Conservation (phyloP, 805 yeast species). For the Phaffomyces thermotolerans region DNA sequence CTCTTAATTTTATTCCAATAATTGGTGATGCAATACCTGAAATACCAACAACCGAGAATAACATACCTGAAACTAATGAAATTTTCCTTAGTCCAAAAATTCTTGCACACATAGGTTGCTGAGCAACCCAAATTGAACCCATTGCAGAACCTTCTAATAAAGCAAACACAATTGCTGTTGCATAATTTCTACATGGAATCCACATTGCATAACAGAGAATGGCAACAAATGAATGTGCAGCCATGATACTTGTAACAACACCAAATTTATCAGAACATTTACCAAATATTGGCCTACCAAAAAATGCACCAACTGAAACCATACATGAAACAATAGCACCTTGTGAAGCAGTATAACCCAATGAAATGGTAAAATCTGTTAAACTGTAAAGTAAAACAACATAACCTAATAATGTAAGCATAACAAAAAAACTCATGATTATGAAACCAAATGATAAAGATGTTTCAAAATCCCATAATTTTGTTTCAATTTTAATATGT, state of each 20-base stretch:
- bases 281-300: slow-evolving; percentile 51
- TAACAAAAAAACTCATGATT: slow-evolving; percentile 32
- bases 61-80: slow-evolving; percentile 45
- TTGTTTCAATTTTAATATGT: slow-evolving; percentile 28
- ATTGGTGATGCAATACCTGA: slow-evolving; percentile 36
- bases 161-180: slow-evolving; percentile 46
- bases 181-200: slow-evolving; percentile 49
- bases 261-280: slow-evolving; percentile 43
- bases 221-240: slow-evolving; percentile 31
- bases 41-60: slow-evolving; percentile 9
- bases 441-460: slow-evolving; percentile 36
- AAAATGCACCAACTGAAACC: slow-evolving; percentile 48
- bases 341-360: slow-evolving; percentile 47
- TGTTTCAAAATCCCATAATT: slow-evolving; percentile 35
- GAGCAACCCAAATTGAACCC: slow-evolving; percentile 52
- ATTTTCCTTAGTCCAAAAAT: slow-evolving; percentile 46
- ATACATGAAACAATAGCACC: slow-evolving; percentile 53
- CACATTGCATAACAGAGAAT: slow-evolving; percentile 41
- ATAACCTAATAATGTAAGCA: slow-evolving; percentile 50
- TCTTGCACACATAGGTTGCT: slow-evolving; percentile 41
- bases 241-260: slow-evolving; percentile 38
- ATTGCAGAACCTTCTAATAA: slow-evolving; percentile 45
- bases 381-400: slow-evolving; percentile 50
- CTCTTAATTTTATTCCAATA: slow-evolving; percentile 45
- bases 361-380: slow-evolving; percentile 48